Evolutionary conservation across 176 grass and related monocot genomes (phyloP).

Genomic region (Carex parvula): DNA sequence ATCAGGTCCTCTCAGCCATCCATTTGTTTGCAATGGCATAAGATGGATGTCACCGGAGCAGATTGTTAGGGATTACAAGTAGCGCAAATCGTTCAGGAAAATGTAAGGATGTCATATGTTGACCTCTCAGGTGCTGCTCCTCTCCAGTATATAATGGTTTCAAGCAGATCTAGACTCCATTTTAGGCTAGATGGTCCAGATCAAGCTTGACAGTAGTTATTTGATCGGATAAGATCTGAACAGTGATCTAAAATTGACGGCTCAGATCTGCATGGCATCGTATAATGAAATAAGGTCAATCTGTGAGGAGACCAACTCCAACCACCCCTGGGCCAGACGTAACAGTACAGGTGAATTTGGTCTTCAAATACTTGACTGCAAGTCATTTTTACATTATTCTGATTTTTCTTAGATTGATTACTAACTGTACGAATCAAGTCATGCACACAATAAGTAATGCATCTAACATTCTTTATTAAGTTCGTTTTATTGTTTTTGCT

Average conservation of each 20-base stretch:
- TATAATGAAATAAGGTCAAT: not conserved
- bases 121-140: not conserved
- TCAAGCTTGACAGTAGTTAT: no score
- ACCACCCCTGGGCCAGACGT: not conserved
- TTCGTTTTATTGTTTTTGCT: not conserved
- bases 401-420: not conserved
- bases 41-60: not conserved
- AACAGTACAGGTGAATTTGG: no score
- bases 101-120: not conserved
- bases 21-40: not conserved
- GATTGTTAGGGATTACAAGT: not conserved
- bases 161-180: not conserved
- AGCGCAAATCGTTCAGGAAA: not conserved
- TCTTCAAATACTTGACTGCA: not conserved
- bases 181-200: not conserved
- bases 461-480: not conserved
- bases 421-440: not conserved
- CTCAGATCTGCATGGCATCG: no score
- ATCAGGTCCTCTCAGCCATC: not conserved
- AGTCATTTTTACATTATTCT: not conserved
- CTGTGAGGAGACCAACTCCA: not conserved
- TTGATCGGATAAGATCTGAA: no score
- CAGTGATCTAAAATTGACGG: no score
- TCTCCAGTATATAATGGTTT: not conserved
- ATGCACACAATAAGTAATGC: not conserved